phyloP scores from a whole-genome alignment of 164 flowering plant genomes.

The Umbilicus rupestris region DNA sequence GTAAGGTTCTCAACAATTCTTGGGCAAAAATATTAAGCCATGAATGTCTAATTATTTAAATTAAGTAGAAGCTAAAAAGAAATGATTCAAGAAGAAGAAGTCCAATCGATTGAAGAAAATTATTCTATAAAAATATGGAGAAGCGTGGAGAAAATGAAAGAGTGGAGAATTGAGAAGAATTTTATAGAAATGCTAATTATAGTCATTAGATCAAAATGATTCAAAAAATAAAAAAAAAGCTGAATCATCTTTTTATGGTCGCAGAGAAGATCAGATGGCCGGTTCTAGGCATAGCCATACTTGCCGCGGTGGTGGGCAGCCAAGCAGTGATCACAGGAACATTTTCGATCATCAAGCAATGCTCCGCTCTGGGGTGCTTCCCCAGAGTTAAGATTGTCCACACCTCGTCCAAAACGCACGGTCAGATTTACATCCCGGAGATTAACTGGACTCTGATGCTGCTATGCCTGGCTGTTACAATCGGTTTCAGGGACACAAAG shows the following conservation, averaged over 20 bases:
- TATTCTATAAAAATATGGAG: too few relatives aligned
- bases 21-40: too few relatives aligned
- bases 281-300: slow-evolving; percentile 49
- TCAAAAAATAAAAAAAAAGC: too few relatives aligned
- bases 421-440: slow-evolving; percentile 70
- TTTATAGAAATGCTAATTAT: too few relatives aligned
- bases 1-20: too few relatives aligned
- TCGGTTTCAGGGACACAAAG: slow-evolving; percentile 63
- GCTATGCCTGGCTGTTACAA: slow-evolving; percentile 54
- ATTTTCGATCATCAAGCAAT: slow-evolving; percentile 69
- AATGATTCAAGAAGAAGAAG: too few relatives aligned
- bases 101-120: too few relatives aligned
- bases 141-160: too few relatives aligned
- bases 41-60: too few relatives aligned
- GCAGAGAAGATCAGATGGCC: slow-evolving; percentile 56
- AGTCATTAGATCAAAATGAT: too few relatives aligned
- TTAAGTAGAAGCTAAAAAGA: too few relatives aligned
- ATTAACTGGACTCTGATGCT: slow-evolving; percentile 64
- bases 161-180: too few relatives aligned
- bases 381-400: slow-evolving; percentile 58
- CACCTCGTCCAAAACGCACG: slow-evolving; percentile 53
- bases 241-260: neutral
- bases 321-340: slow-evolving; percentile 74
- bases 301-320: slow-evolving; percentile 66
- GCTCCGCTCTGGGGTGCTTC: slow-evolving; percentile 57